These are phyloP conservation scores for Colletotrichum sp. DNA, from an alignment of 2,329 filamentous ascomycete genomes.

Conservation along the genomic window DNA sequence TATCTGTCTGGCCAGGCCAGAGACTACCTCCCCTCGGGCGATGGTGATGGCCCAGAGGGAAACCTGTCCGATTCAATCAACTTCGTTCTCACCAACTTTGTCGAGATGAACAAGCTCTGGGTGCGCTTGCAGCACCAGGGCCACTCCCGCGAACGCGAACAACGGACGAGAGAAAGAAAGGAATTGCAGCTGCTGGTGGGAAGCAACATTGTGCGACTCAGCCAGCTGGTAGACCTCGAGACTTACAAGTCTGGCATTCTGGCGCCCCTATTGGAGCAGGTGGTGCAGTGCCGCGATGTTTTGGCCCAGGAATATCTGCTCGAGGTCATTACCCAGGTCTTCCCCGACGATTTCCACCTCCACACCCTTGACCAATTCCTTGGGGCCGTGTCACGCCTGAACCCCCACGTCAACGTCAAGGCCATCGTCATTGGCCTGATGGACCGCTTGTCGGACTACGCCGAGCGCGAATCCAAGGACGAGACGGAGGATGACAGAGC, in stretches of 20 bases:
- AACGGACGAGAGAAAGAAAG: conserved; percentile 91
- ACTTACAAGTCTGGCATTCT: conserved; percentile 92
- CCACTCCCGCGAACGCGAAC: conserved; percentile 91
- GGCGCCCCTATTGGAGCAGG: conserved; percentile 89
- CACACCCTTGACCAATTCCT: conserved; percentile 96
- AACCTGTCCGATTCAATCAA: conserved; percentile 98
- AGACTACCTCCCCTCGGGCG: conserved; percentile 82
- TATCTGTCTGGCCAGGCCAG: conserved; percentile 95
- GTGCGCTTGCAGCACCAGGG: conserved; percentile 97
- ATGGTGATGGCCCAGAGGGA: conserved; percentile 89
- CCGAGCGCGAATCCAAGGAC: conserved; percentile 82
- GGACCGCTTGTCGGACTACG: conserved; percentile 94
- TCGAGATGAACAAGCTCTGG: conserved; percentile 99
- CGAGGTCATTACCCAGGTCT: conserved; percentile 98
- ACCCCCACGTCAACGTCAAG: conserved; percentile 97
- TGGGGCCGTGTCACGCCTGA: conserved; percentile 88
- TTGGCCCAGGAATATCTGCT: conserved; percentile 96
- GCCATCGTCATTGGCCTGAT: conserved; percentile 97
- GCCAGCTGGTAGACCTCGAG: conserved; percentile 93
- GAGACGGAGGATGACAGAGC: conserved; percentile 74
- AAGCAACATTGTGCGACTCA: conserved; percentile 93
- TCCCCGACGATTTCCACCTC: conserved; percentile 97
- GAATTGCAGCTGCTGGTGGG: conserved; percentile 95
- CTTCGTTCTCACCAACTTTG: conserved; percentile 97
- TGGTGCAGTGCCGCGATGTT: conserved; percentile 97